Base-by-base conservation (phyloP, 2,329 filamentous ascomycete genomes). In the Lachnellula arida region DNA sequence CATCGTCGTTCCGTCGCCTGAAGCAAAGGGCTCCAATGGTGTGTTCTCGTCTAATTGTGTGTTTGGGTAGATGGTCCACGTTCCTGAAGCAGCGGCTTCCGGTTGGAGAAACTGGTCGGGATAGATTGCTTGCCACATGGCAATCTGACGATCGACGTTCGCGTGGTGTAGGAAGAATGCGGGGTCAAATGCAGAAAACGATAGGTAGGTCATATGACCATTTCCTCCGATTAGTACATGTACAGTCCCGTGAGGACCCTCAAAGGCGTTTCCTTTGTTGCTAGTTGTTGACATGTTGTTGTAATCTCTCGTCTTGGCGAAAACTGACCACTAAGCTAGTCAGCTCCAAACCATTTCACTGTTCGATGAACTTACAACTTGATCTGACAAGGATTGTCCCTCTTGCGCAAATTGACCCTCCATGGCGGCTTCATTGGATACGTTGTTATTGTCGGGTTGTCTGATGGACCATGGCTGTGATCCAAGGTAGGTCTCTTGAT, bases 71-170 rank as follows among this genome's bases (percentile, higher is more conserved):
- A 57, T 59, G 4, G 59, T 65, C 54, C 70, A 72, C 37, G 70
- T 66, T 43, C 65, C 60, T 43, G 66, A 67, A 0, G 67, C 53
- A n/a, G 63, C 53, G 6, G 60, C 61, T 28, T 67, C 63, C 22
- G 70, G 58, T 1, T 72, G 66, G 44, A 70, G 66, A 55, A 63
- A 56, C 6, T 34, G 3, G n/a, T 54, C 22, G 14, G 56, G 56
- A 57, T 75, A 63, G 39, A 78, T 72, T 40, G 70, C 71, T 60
- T 77, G 72, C 75, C 74, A 78, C 56, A 77, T 68, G 8, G 79
- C 76, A 58, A 82, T 78, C 15, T 85, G 74, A 19, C 82, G 76
- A 64, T 85, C 81, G 55, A 85, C 72, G 65, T 85, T 82, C 61
- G 75, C 70, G 70, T 78, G 75, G 58, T 78, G 42, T 11, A 50